Evolutionary conservation across 805 yeast species (phyloP).

Genomic region (Danielia oregonensis): DNA sequence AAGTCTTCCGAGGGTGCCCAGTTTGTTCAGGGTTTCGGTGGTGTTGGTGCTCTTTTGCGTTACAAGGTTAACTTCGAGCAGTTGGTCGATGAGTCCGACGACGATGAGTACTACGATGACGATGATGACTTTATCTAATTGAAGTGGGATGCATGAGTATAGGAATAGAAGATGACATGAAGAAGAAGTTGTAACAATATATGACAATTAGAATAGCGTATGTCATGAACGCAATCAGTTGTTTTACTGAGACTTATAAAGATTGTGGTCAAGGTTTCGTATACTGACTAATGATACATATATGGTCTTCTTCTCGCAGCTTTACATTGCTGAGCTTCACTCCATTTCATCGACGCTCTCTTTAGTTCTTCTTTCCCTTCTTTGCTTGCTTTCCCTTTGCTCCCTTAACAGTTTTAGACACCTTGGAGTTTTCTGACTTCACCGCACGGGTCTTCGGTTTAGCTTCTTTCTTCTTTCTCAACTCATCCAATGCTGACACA

Average conservation of each 20-base stretch:
- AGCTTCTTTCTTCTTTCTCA: constrained; percentile 18
- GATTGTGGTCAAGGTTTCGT: too few relatives aligned
- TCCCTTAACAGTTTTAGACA: too few relatives aligned
- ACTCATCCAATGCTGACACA: constrained; percentile 63
- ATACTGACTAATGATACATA: too few relatives aligned
- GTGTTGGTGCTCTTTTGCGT: constrained; percentile 94
- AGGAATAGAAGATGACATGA: neutral
- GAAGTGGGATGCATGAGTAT: constrained; percentile 3
- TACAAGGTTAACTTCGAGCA: constrained; percentile 97
- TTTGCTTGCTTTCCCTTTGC: constrained; percentile 3
- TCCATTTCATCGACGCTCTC: too few relatives aligned
- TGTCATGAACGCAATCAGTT: too few relatives aligned
- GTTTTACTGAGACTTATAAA: too few relatives aligned
- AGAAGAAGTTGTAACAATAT: neutral
- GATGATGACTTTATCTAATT: constrained; percentile 44
- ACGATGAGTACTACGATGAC: constrained; percentile 76
- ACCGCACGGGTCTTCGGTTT: too few relatives aligned
- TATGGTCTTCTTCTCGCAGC: too few relatives aligned
- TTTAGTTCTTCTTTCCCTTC: neutral
- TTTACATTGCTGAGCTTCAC: too few relatives aligned
- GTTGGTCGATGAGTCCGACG: constrained; percentile 83
- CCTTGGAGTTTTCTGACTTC: too few relatives aligned
- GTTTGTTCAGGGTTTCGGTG: constrained; percentile 97
- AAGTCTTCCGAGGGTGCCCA: constrained; percentile 98
- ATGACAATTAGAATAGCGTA: neutral